phyloP scores from a whole-genome alignment of 2,329 filamentous ascomycete genomes.

The Sporothrix humicola region DNA sequence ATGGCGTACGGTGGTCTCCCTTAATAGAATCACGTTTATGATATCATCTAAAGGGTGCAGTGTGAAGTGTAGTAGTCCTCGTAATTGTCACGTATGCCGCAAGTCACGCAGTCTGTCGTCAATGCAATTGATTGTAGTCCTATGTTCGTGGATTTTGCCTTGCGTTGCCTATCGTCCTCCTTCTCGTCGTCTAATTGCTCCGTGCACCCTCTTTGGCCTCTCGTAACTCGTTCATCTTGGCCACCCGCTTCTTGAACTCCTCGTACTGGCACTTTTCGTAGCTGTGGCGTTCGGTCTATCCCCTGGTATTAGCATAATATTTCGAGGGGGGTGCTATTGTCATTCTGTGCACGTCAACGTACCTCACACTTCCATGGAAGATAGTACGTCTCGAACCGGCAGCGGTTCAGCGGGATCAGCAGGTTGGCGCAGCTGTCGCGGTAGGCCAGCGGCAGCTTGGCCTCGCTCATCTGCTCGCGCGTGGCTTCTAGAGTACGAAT shows the following conservation, averaged over 20 bases:
- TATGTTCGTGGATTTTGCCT: too few species aligned
- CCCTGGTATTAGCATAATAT: too few species aligned
- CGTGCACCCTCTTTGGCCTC: conserved; percentile 81
- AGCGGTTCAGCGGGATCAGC: conserved; percentile 93
- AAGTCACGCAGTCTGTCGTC: neutral
- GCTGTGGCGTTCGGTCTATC: conserved; percentile 92
- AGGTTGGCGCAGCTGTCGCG: conserved; percentile 95
- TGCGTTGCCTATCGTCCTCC: too few species aligned
- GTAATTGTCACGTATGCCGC: neutral
- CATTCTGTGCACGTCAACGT: conserved; percentile 46
- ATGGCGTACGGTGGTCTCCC: conserved; percentile 24
- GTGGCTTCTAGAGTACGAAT: conserved; percentile 65
- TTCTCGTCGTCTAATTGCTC: conserved; percentile 70
- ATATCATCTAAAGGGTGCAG: neutral
- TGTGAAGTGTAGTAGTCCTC: neutral
- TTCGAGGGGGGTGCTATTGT: too few species aligned
- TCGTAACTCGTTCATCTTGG: conserved; percentile 97
- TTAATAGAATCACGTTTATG: conserved; percentile 26
- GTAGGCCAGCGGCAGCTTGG: conserved; percentile 85
- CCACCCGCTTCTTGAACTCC: conserved; percentile 97
- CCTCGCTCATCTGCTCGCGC: conserved; percentile 91
- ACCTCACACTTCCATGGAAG: conserved; percentile 98
- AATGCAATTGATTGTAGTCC: neutral
- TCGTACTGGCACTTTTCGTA: conserved; percentile 99
- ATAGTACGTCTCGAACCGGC: conserved; percentile 90